These are phyloP conservation scores for Aspergillus homomorphus DNA, from an alignment of 495 filamentous ascomycete species.

Conservation along the genomic window DNA sequence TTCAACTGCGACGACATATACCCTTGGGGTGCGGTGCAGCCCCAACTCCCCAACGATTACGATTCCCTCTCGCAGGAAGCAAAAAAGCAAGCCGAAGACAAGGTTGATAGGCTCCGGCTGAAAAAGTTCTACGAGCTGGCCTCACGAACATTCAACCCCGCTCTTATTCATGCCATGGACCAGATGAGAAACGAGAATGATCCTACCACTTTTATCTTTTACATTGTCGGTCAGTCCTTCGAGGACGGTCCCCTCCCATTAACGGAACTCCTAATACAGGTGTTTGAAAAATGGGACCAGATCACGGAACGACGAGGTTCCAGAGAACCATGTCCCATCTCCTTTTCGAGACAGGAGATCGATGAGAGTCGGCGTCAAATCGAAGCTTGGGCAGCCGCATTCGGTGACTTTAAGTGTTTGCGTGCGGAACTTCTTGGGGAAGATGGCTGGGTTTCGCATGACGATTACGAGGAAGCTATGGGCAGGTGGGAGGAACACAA, in stretches of 20 bases:
- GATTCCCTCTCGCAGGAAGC: conserved; percentile 14
- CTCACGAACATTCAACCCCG: conserved; percentile 21
- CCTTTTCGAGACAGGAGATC: conserved; percentile 17
- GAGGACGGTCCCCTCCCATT: conserved; percentile 18
- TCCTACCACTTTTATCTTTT: conserved; percentile 22
- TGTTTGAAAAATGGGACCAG: conserved; percentile 22
- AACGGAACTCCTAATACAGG: conserved; percentile 22
- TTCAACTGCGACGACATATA: conserved; percentile 17
- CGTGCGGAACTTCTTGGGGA: conserved; percentile 11
- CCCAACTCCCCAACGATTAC: conserved; percentile 16
- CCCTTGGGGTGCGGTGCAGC: conserved; percentile 22
- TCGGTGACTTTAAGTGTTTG: conserved; percentile 15
- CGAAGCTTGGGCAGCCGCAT: conserved; percentile 15
- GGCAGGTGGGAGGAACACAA: conserved; percentile 11
- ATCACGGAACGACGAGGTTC: conserved; percentile 13
- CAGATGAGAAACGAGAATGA: conserved; percentile 19
- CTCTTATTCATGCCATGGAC: conserved; percentile 19
- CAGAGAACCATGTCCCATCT: conserved; percentile 16
- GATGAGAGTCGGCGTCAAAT: conserved; percentile 11
- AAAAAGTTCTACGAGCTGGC: conserved; percentile 24
- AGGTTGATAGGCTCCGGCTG: conserved; percentile 14
- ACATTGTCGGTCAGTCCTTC: conserved; percentile 19
- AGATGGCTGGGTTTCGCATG: conserved; percentile 25
- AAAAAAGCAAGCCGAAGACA: conserved; percentile 9
- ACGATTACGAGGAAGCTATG: conserved; percentile 19